phyloP scores from a whole-genome alignment of 2,329 filamentous ascomycete genomes.

The Fusarium paranaense region DNA sequence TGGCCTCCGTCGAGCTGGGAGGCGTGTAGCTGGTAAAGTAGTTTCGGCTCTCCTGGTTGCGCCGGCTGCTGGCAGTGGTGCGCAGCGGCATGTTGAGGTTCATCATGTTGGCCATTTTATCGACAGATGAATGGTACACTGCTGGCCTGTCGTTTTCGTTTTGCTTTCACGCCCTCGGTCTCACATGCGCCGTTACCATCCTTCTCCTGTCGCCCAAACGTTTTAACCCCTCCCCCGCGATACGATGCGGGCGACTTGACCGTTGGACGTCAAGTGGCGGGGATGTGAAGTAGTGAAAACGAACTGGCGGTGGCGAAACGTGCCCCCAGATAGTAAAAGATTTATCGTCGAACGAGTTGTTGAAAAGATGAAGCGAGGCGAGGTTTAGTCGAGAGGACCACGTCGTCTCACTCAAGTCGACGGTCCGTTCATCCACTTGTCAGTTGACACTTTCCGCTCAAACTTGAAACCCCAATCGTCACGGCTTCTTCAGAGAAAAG shows the following conservation, averaged over 20 bases:
- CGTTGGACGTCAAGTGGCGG: slow-evolving; percentile 16
- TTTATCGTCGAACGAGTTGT: neutral
- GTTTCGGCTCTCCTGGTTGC: slow-evolving; percentile 67
- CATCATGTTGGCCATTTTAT: slow-evolving; percentile 49
- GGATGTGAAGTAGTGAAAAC: neutral
- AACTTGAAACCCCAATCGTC: slow-evolving; percentile 31
- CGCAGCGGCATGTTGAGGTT: slow-evolving; percentile 65
- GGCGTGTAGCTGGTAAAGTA: slow-evolving; percentile 68
- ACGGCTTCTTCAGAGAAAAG: slow-evolving; percentile 9
- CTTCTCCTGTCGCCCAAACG: slow-evolving; percentile 17
- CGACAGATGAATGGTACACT: neutral
- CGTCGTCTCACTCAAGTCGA: slow-evolving; percentile 29
- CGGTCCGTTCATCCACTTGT: slow-evolving; percentile 13
- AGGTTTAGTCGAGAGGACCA: slow-evolving; percentile 7
- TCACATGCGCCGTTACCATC: slow-evolving; percentile 32
- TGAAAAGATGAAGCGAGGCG: slow-evolving; percentile 2
- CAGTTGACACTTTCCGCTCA: slow-evolving; percentile 7
- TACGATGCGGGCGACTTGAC: slow-evolving; percentile 12
- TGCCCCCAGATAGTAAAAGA: neutral
- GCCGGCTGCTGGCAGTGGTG: slow-evolving; percentile 57
- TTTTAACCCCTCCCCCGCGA: slow-evolving; percentile 43
- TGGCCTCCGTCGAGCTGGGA: slow-evolving; percentile 69
- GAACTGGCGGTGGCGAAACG: neutral
- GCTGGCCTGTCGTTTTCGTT: slow-evolving; percentile 3
- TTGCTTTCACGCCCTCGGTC: slow-evolving; percentile 2